Percentiles rank a stretch among this genome's conserved stretches.
Evolutionary conservation across 176 grass and related monocot species (phyloP).

Genomic region (Avena atlantica): DNA sequence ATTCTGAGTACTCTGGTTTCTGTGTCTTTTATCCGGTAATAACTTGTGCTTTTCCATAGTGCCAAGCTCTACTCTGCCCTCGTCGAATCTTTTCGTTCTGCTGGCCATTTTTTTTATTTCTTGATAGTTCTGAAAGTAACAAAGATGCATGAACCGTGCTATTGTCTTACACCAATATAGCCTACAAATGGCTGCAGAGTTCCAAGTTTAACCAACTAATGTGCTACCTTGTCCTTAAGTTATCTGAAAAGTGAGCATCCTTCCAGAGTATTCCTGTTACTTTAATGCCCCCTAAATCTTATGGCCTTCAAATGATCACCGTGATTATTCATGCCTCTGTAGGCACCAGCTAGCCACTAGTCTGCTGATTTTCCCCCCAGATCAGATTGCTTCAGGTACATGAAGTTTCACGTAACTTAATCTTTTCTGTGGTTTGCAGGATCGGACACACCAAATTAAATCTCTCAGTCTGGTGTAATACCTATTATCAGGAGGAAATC

Average conservation of each 20-base stretch:
- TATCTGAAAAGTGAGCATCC: not conserved
- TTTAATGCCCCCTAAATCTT: not conserved
- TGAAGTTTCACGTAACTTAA: conserved; percentile 29
- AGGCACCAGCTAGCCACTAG: not conserved
- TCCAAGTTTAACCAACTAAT: no score
- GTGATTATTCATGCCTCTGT: not conserved
- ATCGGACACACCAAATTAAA: conserved; percentile 24
- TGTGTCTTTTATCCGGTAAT: no score
- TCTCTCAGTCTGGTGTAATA: not conserved
- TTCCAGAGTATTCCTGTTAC: conserved; percentile 13
- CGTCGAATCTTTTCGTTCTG: no score
- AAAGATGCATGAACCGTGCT: no score
- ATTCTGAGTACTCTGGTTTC: conserved; percentile 32
- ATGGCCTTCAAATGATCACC: conserved; percentile 10
- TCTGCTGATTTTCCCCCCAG: not conserved
- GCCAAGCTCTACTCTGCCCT: no score
- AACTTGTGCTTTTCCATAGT: no score
- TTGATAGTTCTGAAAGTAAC: no score
- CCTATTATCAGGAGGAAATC: conserved; percentile 30
- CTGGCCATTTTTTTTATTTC: no score
- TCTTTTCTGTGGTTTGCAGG: conserved; percentile 37
- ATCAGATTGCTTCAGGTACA: not conserved
- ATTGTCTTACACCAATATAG: no score
- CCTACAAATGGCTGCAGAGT: no score
- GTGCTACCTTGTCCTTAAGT: not conserved